phyloP scores from a whole-genome alignment of 2,329 filamentous ascomycete species.

The Chaetomium sp. region DNA sequence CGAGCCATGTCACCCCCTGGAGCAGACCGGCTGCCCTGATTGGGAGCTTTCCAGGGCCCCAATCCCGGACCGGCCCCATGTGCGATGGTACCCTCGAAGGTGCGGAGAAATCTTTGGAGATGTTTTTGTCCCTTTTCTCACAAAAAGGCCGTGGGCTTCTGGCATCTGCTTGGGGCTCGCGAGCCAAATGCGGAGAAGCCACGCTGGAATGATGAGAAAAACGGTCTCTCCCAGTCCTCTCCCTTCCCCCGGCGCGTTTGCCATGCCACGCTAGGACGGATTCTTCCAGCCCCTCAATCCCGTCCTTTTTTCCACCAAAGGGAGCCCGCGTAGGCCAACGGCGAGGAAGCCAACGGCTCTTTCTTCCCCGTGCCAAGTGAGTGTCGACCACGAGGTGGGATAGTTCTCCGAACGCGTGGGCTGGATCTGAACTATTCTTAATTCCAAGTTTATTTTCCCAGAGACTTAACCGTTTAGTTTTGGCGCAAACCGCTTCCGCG shows the following conservation, averaged over 20 bases:
- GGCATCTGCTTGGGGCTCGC: too few relatives aligned
- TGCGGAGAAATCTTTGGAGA: constrained; percentile 8
- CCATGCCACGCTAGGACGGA: constrained; percentile 7
- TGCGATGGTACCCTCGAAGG: constrained; percentile 6
- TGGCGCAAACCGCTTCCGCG: too few relatives aligned
- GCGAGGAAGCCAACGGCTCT: constrained; percentile 9
- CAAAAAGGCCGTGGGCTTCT: neutral
- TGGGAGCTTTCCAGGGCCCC: constrained; percentile 6
- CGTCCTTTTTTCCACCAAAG: constrained; percentile 18
- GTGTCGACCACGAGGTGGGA: neutral
- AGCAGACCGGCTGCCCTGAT: constrained; percentile 9
- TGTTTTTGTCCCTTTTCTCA: constrained; percentile 3
- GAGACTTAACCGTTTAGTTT: too few relatives aligned
- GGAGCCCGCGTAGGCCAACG: constrained; percentile 3
- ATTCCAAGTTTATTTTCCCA: too few relatives aligned
- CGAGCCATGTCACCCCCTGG: neutral
- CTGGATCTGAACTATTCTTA: too few relatives aligned
- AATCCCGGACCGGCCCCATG: constrained; percentile 12
- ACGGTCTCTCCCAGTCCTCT: too few relatives aligned
- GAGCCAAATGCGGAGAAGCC: too few relatives aligned
- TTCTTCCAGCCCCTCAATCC: neutral
- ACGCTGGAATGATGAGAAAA: too few relatives aligned
- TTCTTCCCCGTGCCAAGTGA: constrained; percentile 7
- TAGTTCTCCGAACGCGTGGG: neutral
- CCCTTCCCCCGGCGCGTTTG: too few relatives aligned